These are phyloP conservation scores for Excoecaria agallocha DNA, from an alignment of 345 rosid genomes.

Conservation along the genomic window DNA sequence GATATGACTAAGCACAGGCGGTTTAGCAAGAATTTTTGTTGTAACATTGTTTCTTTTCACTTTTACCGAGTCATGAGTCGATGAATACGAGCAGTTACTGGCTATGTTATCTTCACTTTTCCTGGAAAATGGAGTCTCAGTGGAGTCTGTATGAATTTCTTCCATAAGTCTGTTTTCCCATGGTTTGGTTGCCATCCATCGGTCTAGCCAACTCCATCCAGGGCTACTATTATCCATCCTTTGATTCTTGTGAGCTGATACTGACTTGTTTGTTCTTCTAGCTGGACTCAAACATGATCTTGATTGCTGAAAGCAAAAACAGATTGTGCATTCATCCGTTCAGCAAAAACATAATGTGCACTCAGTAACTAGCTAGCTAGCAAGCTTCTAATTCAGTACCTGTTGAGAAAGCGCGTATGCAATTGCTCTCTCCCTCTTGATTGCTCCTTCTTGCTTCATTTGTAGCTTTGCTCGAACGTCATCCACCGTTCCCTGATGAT, in stretches of 20 bases:
- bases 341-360: constrained; percentile 3
- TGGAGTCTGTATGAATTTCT: constrained; percentile 30
- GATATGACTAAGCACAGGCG: constrained; percentile 34
- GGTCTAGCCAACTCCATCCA: constrained; percentile 61
- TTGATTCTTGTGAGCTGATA: constrained; percentile 35
- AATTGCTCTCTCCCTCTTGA: constrained; percentile 90
- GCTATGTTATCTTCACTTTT: constrained; percentile 48
- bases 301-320: constrained; percentile 40
- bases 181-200: constrained; percentile 81
- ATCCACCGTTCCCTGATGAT: constrained; percentile 54
- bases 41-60: constrained; percentile 61
- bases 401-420: constrained; percentile 64
- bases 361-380: background rate
- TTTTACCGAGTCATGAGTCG: constrained; percentile 48
- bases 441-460: constrained; percentile 72
- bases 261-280: constrained; percentile 41
- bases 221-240: constrained; percentile 39
- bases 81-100: constrained; percentile 25
- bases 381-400: constrained; percentile 39
- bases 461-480: constrained; percentile 65
- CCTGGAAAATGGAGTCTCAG: constrained; percentile 36
- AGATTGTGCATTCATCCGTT: background rate
- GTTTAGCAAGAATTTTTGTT: constrained; percentile 50
- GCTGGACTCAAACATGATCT: constrained; percentile 59
- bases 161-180: constrained; percentile 64